Percentiles rank a stretch among this genome's conserved stretches.
These are phyloP conservation scores for Hanseniaspora hatyaiensis DNA, from an alignment of 805 yeast species.

Conservation along the genomic window DNA sequence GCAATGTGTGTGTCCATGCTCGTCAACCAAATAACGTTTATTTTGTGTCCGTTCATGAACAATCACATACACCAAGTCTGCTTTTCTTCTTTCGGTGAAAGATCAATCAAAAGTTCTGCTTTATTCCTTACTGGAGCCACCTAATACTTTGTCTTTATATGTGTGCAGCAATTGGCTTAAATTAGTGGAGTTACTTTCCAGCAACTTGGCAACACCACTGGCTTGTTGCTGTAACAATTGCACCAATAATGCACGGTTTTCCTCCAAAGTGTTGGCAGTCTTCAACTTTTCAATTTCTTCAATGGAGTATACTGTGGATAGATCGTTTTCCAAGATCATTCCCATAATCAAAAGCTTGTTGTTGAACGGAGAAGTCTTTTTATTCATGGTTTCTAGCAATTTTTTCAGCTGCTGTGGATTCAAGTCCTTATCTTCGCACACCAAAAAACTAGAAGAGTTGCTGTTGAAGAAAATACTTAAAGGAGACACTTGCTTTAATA, in stretches of 20 bases:
- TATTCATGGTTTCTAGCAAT: slow-evolving; percentile 49
- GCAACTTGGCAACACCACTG: slow-evolving; percentile 10
- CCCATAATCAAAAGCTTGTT: slow-evolving; percentile 76
- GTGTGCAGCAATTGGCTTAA: slow-evolving; percentile 5
- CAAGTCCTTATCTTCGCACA: slow-evolving; percentile 37
- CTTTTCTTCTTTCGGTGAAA: too few relatives aligned
- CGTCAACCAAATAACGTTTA: too few relatives aligned
- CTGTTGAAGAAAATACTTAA: slow-evolving; percentile 61
- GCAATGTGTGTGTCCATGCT: too few relatives aligned
- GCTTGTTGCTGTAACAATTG: slow-evolving; percentile 55
- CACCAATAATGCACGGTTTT: slow-evolving; percentile 10
- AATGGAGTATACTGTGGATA: slow-evolving; percentile 30
- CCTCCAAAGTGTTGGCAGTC: slow-evolving; percentile 46
- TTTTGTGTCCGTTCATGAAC: too few relatives aligned
- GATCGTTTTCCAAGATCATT: slow-evolving; percentile 60
- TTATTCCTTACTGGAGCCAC: background rate
- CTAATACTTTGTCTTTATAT: slow-evolving; percentile 12
- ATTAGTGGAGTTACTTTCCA: slow-evolving; percentile 9
- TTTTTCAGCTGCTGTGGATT: slow-evolving; percentile 59
- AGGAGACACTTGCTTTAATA: slow-evolving; percentile 42
- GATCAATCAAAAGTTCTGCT: too few relatives aligned
- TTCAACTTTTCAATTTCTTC: slow-evolving; percentile 51
- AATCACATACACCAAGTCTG: too few relatives aligned
- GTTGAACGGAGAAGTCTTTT: slow-evolving; percentile 32
- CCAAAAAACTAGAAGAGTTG: slow-evolving; percentile 70